Base-by-base conservation (phyloP, 768 basidiomycete species). In the Kwoniella shandongensis region DNA sequence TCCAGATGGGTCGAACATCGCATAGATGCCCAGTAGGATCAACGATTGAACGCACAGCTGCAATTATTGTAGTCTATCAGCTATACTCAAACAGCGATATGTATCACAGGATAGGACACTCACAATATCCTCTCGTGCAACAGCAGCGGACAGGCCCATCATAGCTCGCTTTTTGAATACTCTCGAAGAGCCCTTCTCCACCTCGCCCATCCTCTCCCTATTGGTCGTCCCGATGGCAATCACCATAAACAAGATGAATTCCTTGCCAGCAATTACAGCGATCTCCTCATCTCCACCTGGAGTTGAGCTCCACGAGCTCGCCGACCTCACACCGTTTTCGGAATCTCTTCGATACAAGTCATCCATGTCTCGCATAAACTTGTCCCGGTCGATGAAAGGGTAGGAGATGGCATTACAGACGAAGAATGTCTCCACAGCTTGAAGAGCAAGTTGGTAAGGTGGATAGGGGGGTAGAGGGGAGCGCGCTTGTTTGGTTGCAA, bases 231-330 rank as follows among this genome's bases (percentile, higher is more conserved):
- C 68, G 22, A 70, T 60, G 8, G 65, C 65, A 22, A 63, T 60
- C 30, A 65, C 61, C 62, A 70, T 60, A 54, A 67, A 62, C 12
- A 70, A 15, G 39, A 62, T 42, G 50, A 64, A 63, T n/a, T 68
- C 63, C 41, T 62, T 65, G 6, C 66, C 42, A 10, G 50, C 38
- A 40, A 22, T 41, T 18, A 44, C 12, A 26, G 52, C 53, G 1
- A 25, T 40, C 22, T 51, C 47, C n/a, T 48, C 35, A 17, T 44
- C 22, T 1, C 13, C 12, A 32, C 39, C 50, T 10, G 26, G 41
- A 11, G n/a, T 22, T 25, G 49, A 15, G 10, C 42, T 13, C 38
- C 23, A 39, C 20, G 13, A 22, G 10, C 35, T 36, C 20, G 41
- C 29, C 8, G 52, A 27, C 22, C 44, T 42, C 30, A 46, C 20